Evolutionary conservation across 768 basidiomycete species (phyloP).

Genomic region (Mycena galericulata): DNA sequence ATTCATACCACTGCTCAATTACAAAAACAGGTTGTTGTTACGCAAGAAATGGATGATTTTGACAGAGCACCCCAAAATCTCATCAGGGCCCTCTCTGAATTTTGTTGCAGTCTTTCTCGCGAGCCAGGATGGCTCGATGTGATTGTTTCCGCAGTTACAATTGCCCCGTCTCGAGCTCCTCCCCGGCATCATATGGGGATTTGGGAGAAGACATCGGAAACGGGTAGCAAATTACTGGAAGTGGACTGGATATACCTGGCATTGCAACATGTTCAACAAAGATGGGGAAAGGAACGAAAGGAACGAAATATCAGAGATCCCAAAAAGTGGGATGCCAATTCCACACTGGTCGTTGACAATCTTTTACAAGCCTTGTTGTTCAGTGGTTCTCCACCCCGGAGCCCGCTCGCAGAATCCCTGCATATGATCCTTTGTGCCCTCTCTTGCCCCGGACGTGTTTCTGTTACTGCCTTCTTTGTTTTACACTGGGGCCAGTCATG

Average conservation of each 20-base stretch:
- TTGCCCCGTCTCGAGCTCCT: too few relatives aligned
- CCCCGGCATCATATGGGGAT: too few relatives aligned
- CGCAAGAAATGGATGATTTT: too few relatives aligned
- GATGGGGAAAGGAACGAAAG: neutral
- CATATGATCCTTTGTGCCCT: neutral
- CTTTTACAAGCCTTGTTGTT: neutral
- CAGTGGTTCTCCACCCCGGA: neutral
- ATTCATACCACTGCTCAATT: neutral
- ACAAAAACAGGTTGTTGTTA: too few relatives aligned
- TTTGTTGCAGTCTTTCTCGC: neutral
- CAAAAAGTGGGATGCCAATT: neutral
- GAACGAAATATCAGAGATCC: too few relatives aligned
- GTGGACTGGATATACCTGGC: slow-evolving; percentile 4
- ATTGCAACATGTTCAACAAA: slow-evolving; percentile 9
- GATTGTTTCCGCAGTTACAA: neutral
- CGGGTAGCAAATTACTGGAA: neutral
- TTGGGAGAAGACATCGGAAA: too few relatives aligned
- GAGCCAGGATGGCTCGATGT: neutral
- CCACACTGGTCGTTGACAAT: neutral
- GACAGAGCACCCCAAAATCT: too few relatives aligned
- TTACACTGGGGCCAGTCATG: neutral
- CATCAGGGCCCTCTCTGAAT: too few relatives aligned
- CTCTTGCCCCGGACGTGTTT: neutral
- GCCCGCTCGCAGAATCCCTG: neutral
- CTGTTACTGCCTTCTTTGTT: neutral